phyloP scores from a whole-genome alignment of 306 rosid genomes.

The Lathyrus oleraceus region DNA sequence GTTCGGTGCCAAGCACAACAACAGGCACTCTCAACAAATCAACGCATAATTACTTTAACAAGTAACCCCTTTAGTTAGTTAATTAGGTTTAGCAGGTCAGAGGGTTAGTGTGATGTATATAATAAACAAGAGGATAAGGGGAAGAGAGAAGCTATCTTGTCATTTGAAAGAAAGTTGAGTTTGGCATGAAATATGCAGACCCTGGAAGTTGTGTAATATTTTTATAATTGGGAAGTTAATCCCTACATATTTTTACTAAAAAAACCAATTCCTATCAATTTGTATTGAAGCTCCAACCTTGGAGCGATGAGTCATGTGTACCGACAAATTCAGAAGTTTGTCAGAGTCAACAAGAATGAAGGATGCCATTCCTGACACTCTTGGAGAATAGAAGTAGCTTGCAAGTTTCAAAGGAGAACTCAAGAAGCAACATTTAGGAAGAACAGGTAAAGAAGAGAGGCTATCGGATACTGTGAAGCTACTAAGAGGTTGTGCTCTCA shows the following conservation, averaged over 20 bases:
- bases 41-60: background rate
- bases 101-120: background rate
- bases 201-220: background rate
- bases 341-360: conserved; percentile 4
- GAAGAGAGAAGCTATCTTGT: background rate
- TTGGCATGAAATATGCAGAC: background rate
- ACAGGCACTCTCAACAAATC: conserved; percentile 17
- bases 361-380: background rate
- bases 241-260: background rate
- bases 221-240: background rate
- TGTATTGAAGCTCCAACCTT: background rate
- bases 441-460: background rate
- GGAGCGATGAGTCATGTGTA: background rate
- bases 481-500: background rate
- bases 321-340: background rate
- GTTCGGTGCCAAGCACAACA: background rate
- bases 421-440: background rate
- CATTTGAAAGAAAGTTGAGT: background rate
- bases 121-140: background rate
- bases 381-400: background rate
- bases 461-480: background rate
- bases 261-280: background rate
- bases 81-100: background rate
- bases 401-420: background rate
- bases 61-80: conserved; percentile 13